Conservation (phyloP, 129 eudicot species). For the Artemisia argyi region DNA sequence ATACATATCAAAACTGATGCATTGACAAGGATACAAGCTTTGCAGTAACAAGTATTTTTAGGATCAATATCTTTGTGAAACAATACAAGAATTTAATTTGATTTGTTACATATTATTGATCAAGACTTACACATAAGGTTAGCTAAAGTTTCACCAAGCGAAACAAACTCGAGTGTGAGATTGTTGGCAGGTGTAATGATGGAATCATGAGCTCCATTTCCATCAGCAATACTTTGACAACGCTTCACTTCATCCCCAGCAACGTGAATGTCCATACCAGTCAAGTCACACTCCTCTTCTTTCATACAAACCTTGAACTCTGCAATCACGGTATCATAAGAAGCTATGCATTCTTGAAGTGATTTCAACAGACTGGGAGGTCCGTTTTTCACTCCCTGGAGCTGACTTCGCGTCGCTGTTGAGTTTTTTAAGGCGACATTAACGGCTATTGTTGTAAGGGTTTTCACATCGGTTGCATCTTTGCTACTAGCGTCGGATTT, state of each 20-base stretch:
- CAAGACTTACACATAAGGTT: no score
- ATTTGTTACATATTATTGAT: no score
- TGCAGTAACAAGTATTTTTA: no score
- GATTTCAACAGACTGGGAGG: slow-evolving; percentile 17
- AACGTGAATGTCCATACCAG: slow-evolving; percentile 15
- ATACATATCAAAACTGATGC: no score
- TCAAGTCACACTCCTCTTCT: slow-evolving; percentile 21
- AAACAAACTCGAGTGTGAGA: no score
- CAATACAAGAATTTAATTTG: no score
- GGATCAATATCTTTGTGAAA: no score
- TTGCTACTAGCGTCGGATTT: slow-evolving; percentile 16
- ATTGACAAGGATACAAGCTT: no score
- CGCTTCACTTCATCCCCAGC: slow-evolving; percentile 25
- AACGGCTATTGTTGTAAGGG: slow-evolving; percentile 19
- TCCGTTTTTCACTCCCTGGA: slow-evolving; percentile 9
- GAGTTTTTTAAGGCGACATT: slow-evolving; percentile 8
- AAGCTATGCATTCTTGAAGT: neutral
- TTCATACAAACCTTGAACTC: slow-evolving; percentile 5
- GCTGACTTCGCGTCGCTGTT: slow-evolving; percentile 11
- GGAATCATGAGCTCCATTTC: no score
- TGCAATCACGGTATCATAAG: neutral
- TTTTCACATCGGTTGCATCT: slow-evolving; percentile 4
- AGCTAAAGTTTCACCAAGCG: no score
- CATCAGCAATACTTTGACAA: slow-evolving; percentile 13
- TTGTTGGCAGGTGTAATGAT: no score